phyloP scores from a whole-genome alignment of 2,329 filamentous ascomycete species.

The Colletotrichum sp. region DNA sequence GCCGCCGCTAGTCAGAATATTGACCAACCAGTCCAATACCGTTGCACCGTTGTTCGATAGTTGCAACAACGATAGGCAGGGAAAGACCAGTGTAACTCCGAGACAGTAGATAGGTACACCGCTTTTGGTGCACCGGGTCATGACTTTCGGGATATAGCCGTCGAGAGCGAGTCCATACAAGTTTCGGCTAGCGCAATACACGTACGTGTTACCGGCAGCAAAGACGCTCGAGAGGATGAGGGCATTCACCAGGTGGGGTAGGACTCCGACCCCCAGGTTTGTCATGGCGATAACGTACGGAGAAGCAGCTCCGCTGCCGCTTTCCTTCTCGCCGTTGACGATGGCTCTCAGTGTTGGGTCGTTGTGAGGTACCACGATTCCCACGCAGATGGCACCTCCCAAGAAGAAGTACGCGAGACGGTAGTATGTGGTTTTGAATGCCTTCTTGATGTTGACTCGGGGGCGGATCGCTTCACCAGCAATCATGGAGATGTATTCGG shows the following conservation, averaged over 20 bases:
- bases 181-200: constrained; percentile 60
- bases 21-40: constrained; percentile 63
- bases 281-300: constrained; percentile 72
- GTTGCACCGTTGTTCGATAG: constrained; percentile 57
- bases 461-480: constrained; percentile 73
- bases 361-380: constrained; percentile 70
- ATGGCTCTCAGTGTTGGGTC: neutral
- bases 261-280: constrained; percentile 62
- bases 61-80: constrained; percentile 9
- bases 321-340: constrained; percentile 25
- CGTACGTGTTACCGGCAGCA: constrained; percentile 61
- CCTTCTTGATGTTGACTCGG: constrained; percentile 66
- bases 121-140: constrained; percentile 33
- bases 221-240: constrained; percentile 63
- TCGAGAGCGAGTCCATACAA: constrained; percentile 60
- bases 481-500: constrained; percentile 72
- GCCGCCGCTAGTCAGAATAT: constrained; percentile 69
- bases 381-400: constrained; percentile 69
- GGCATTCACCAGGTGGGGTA: constrained; percentile 72
- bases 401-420: constrained; percentile 76
- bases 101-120: constrained; percentile 28
- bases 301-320: constrained; percentile 49
- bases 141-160: constrained; percentile 48
- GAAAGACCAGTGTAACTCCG: neutral
- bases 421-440: constrained; percentile 77